Evolutionary conservation across 106 monocot genomes (phyloP).

Genomic region (Dioscorea zingiberensis): DNA sequence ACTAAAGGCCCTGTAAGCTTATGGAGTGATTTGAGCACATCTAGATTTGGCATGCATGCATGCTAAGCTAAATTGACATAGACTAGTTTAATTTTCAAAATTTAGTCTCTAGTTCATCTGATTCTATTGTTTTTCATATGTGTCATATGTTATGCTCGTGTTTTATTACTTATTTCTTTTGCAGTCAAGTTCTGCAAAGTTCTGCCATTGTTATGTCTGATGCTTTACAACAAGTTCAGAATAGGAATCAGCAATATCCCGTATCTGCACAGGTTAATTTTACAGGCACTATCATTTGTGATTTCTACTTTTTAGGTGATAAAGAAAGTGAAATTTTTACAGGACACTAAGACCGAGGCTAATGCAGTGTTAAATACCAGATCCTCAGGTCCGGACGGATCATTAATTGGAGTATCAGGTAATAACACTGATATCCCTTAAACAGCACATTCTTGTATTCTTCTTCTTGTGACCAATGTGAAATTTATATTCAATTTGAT

Average conservation of each 20-base stretch:
- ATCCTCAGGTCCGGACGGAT: slow-evolving; percentile 64
- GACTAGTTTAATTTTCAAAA: too few species aligned
- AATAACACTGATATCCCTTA: too few species aligned
- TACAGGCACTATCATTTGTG: neutral
- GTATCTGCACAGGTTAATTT: slow-evolving; percentile 53
- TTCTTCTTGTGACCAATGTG: too few species aligned
- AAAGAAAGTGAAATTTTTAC: neutral
- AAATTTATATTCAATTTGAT: too few species aligned
- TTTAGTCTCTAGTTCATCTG: too few species aligned
- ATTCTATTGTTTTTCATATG: too few species aligned
- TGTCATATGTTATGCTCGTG: neutral
- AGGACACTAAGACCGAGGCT: slow-evolving; percentile 86
- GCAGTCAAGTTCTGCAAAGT: slow-evolving; percentile 84
- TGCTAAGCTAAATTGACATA: too few species aligned
- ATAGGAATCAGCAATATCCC: slow-evolving; percentile 66
- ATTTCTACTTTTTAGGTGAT: neutral
- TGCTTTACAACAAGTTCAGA: slow-evolving; percentile 62
- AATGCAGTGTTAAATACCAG: slow-evolving; percentile 66
- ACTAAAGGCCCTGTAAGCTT: too few species aligned
- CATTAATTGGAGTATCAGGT: slow-evolving; percentile 53
- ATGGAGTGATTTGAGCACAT: too few species aligned
- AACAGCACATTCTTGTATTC: too few species aligned
- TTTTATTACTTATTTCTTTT: neutral
- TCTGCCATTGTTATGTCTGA: slow-evolving; percentile 60
- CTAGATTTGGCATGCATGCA: too few species aligned